These are phyloP conservation scores for Paraglomus occultum DNA, from an alignment of 192 early-diverging fungal genomes.

Conservation along the genomic window DNA sequence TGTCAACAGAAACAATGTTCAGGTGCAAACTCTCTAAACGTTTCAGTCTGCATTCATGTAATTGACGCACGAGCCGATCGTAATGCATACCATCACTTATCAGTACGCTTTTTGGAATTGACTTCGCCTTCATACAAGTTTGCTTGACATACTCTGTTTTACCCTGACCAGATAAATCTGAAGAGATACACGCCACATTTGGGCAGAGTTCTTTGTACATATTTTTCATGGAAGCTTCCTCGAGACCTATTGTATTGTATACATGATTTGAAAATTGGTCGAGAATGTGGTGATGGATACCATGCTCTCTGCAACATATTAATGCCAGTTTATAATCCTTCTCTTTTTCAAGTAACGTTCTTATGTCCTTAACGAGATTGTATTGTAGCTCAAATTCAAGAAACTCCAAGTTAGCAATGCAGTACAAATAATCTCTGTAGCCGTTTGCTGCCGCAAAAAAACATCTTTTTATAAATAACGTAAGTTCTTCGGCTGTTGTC, in stretches of 20 bases:
- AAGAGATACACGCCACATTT: slow-evolving; percentile 15
- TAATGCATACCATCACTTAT: slow-evolving; percentile 20
- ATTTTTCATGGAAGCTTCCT: neutral
- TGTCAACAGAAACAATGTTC: neutral
- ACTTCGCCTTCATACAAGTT: neutral
- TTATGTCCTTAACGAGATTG: slow-evolving; percentile 12
- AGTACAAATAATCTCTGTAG: slow-evolving; percentile 15
- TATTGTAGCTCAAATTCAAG: slow-evolving; percentile 30
- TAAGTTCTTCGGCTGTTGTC: slow-evolving; percentile 22
- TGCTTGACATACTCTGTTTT: slow-evolving; percentile 29
- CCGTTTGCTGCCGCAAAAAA: slow-evolving; percentile 21
- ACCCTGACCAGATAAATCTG: slow-evolving; percentile 22
- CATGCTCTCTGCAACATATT: slow-evolving; percentile 27
- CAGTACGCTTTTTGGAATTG: neutral
- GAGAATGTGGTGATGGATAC: slow-evolving; percentile 22
- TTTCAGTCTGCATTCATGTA: neutral
- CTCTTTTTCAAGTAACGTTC: neutral
- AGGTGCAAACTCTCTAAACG: slow-evolving; percentile 16
- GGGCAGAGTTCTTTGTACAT: slow-evolving; percentile 22
- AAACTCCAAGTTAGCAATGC: slow-evolving; percentile 30
- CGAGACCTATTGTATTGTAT: neutral
- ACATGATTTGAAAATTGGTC: slow-evolving; percentile 24
- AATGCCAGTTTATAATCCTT: slow-evolving; percentile 22
- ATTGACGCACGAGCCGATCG: neutral
- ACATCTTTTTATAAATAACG: slow-evolving; percentile 26